These are phyloP conservation scores for Rhynchospora pubera DNA, from an alignment of 176 grass and related monocot species.

Conservation along the genomic window DNA sequence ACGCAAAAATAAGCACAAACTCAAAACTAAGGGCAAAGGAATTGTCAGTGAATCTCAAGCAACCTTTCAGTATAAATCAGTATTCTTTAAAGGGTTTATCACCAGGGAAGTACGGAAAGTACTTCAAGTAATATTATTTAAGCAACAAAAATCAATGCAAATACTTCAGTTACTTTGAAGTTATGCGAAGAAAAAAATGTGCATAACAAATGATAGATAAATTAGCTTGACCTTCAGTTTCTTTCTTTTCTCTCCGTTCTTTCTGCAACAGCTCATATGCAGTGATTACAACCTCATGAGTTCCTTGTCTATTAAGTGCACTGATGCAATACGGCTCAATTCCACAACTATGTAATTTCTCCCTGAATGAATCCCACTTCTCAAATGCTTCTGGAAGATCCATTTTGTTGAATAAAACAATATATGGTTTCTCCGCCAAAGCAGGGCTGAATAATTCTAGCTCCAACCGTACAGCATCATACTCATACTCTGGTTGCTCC, in stretches of 20 bases:
- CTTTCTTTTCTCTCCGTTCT: conserved; percentile 61
- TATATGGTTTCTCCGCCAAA: conserved; percentile 78
- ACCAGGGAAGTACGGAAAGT: not conserved
- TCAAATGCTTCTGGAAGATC: conserved; percentile 87
- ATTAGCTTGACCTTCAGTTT: conserved; percentile 45
- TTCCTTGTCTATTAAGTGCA: conserved; percentile 76
- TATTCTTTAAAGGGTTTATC: not conserved
- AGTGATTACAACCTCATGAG: conserved; percentile 48
- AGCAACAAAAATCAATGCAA: not conserved
- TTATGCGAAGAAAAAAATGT: not conserved
- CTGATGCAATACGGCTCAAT: conserved; percentile 66
- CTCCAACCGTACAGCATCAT: conserved; percentile 88
- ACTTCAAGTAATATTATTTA: not conserved
- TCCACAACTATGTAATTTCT: conserved; percentile 45
- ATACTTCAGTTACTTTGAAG: not conserved
- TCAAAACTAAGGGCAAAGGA: not conserved
- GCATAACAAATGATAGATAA: not conserved
- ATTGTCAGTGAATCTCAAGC: not conserved
- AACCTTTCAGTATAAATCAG: conserved; percentile 1
- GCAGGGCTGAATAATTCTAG: conserved; percentile 88
- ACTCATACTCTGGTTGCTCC: conserved; percentile 86
- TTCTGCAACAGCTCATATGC: conserved; percentile 70
- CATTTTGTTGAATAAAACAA: conserved; percentile 92
- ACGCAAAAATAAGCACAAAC: not conserved
- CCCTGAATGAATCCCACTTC: conserved; percentile 55